phyloP scores from a whole-genome alignment of 805 yeast species.

The Candida verbasci region DNA sequence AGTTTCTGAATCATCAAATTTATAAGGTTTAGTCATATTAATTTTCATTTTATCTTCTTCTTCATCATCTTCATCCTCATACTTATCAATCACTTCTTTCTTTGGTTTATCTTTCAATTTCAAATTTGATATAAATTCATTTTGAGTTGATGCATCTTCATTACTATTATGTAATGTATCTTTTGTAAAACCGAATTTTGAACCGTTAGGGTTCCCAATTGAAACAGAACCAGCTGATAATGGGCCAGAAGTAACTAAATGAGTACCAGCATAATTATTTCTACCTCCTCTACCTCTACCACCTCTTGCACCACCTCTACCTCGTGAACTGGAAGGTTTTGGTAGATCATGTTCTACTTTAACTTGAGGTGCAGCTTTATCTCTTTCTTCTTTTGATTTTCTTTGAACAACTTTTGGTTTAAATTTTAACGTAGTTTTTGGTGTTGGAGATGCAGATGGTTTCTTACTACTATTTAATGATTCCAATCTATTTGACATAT shows the following conservation, averaged over 20 bases:
- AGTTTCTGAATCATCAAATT: conserved; percentile 48
- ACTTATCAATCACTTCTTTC: conserved; percentile 12
- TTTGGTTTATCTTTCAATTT: conserved; percentile 25
- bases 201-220: conserved; percentile 27
- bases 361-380: conserved; percentile 58
- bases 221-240: conserved; percentile 61
- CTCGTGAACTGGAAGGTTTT: conserved; percentile 19
- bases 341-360: conserved; percentile 32
- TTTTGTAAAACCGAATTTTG: conserved; percentile 22
- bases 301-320: conserved; percentile 30
- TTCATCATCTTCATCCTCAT: conserved; percentile 26
- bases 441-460: conserved; percentile 14
- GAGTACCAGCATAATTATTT: conserved; percentile 46
- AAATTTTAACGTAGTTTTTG: conserved; percentile 63
- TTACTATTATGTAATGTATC: conserved; percentile 26
- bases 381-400: conserved; percentile 80
- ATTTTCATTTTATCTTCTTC: conserved; percentile 45
- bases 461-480: conserved; percentile 32
- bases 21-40: conserved; percentile 61
- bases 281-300: conserved; percentile 35
- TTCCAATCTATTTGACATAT: conserved; percentile 41
- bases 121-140: conserved; percentile 37
- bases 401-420: conserved; percentile 86
- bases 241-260: conserved; percentile 69
- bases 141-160: conserved; percentile 25